Evolutionary conservation across 441 rosid species (phyloP), one percentile per base, ranked within the genome.

Genomic region (Gossypium lobatum): DNA sequence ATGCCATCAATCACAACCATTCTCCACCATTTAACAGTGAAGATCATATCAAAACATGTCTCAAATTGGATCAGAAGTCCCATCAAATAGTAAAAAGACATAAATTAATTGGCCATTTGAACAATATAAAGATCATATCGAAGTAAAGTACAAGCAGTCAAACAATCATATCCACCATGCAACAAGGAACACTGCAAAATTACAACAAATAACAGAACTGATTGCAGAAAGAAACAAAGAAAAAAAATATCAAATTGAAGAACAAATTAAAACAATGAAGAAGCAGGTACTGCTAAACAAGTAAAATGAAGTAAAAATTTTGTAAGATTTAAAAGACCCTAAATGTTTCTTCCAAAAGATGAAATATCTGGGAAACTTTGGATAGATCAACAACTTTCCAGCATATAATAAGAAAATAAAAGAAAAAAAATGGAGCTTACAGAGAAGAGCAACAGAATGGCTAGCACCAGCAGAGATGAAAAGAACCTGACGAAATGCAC

Each of bases 391-490:
- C 21, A 16, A 28, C 10, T 69, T 69, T 52, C 61, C 72, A 28
- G 26, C 5, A 31, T 28, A 52, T 48, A 64, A 31, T 45, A 50
- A 7, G 2, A 2, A 58, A 37, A 3, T 72, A 46, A 11, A 14
- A 16, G 37, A 26, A 23, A 11, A 28, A 50, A 2, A 65, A 20
- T 6, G 58, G 76, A 14, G 74, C 88, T 61, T 85, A 95, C 99
- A 85, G 73, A 95, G 97, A 23, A 91, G 89, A 75, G 99, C 97
- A 57, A 90, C 91, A 60, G 99, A 95, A 81, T 95, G 97, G 77
- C 92, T 89, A 74, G 97, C 99, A 59, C 99, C 99, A 55, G 99
- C 97, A 59, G 99, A 95, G 80, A 92, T 84, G 78, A 95, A 84
- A 80, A 91, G 84, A 80, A 95, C 90, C 9, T 73, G 85, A 77